phyloP scores from a whole-genome alignment of 1,284 basidiomycete species.

The Cystobasidium pallidum region DNA sequence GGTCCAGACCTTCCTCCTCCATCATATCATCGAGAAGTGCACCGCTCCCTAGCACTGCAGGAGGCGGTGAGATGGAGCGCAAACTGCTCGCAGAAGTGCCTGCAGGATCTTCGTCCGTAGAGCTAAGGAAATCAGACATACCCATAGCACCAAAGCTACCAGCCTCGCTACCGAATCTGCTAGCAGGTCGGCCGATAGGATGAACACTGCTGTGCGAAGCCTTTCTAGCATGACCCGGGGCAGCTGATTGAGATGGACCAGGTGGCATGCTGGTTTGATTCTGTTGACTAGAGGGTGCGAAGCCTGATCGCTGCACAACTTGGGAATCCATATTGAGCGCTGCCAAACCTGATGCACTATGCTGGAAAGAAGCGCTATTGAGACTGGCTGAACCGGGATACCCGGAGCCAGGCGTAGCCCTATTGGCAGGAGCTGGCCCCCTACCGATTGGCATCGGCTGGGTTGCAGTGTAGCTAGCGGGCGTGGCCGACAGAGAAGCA shows the following conservation, averaged over 20 bases:
- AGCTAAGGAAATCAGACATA: slow-evolving; percentile 40
- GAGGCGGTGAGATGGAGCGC: slow-evolving; percentile 44
- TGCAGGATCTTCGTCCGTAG: slow-evolving; percentile 36
- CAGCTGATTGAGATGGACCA: slow-evolving; percentile 13
- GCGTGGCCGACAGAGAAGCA: slow-evolving; percentile 4
- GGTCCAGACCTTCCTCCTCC: slow-evolving; percentile 41
- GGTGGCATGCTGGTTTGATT: slow-evolving; percentile 9
- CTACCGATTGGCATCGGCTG: slow-evolving; percentile 37
- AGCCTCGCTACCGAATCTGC: slow-evolving; percentile 19
- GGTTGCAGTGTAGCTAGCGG: neutral
- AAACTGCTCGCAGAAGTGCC: slow-evolving; percentile 43
- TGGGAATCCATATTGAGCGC: slow-evolving; percentile 44
- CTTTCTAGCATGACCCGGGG: slow-evolving; percentile 28
- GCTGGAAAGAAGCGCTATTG: slow-evolving; percentile 35
- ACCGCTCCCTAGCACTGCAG: slow-evolving; percentile 37
- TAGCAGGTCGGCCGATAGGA: slow-evolving; percentile 29
- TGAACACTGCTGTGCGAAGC: slow-evolving; percentile 25
- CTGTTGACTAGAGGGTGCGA: slow-evolving; percentile 8
- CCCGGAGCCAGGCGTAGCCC: neutral
- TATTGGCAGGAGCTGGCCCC: slow-evolving; percentile 18
- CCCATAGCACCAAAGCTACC: slow-evolving; percentile 35
- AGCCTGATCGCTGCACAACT: slow-evolving; percentile 28
- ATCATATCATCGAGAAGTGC: slow-evolving; percentile 45
- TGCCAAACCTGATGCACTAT: slow-evolving; percentile 35
- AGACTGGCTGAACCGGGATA: slow-evolving; percentile 9